These are phyloP conservation scores for Lasiodiplodia gonubiensis DNA, from an alignment of 2,329 filamentous ascomycete genomes.

Conservation along the genomic window DNA sequence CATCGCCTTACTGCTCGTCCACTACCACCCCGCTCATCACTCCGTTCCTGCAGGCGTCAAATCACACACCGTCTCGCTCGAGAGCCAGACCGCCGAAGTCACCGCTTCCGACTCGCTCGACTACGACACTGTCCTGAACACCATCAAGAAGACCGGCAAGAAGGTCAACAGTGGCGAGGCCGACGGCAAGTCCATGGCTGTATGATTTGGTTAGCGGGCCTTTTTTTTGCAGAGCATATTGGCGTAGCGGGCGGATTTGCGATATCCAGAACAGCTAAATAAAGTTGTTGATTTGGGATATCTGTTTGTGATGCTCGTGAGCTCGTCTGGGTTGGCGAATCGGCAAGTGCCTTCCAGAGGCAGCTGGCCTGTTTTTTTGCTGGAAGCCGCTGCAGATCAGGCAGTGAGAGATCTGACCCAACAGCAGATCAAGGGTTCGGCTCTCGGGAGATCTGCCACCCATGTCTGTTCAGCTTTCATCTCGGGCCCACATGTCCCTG, in stretches of 20 bases:
- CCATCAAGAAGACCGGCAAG: slow-evolving; percentile 96
- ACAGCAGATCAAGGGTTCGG: background rate
- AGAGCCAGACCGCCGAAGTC: slow-evolving; percentile 81
- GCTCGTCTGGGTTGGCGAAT: background rate
- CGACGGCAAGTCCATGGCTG: slow-evolving; percentile 58
- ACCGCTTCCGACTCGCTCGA: slow-evolving; percentile 70
- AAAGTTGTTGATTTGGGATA: background rate
- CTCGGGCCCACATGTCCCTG: background rate
- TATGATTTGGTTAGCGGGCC: background rate
- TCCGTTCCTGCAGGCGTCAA: slow-evolving; percentile 71
- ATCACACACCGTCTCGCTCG: slow-evolving; percentile 84
- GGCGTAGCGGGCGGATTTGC: slow-evolving; percentile 15
- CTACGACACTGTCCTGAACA: slow-evolving; percentile 82
- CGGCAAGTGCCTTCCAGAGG: background rate
- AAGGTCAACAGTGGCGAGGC: slow-evolving; percentile 78
- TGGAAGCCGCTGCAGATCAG: background rate
- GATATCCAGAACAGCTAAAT: slow-evolving; percentile 24
- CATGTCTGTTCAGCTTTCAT: background rate
- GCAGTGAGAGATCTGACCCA: background rate
- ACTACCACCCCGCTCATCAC: background rate
- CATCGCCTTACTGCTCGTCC: background rate
- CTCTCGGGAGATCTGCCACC: background rate
- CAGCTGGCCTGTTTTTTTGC: background rate
- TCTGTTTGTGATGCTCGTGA: background rate
- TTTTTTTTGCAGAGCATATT: slow-evolving; percentile 6